Evolutionary conservation across 163 green algal species (phyloP).

Genomic region (Chloromonas sp.): DNA sequence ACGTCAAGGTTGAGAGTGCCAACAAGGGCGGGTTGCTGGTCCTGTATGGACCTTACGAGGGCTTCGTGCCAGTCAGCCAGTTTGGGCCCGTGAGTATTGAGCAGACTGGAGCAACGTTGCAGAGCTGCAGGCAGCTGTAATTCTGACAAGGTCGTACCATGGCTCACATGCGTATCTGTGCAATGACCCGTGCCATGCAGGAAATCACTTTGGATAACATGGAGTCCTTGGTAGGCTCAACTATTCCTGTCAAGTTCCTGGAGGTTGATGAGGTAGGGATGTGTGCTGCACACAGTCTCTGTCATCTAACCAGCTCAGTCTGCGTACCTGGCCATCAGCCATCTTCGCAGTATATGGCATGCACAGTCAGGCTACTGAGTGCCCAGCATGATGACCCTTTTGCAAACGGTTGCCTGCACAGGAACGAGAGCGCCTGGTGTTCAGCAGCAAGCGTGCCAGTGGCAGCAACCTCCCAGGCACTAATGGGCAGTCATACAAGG

Average conservation of each 20-base stretch:
- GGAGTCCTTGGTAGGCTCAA: constrained; percentile 73
- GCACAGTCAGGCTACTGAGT: neutral
- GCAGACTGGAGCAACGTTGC: too few relatives aligned
- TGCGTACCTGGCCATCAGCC: too few relatives aligned
- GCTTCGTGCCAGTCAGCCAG: constrained; percentile 89
- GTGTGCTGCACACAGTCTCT: neutral
- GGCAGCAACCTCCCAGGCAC: neutral
- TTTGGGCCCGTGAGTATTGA: constrained; percentile 46
- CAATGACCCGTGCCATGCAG: neutral
- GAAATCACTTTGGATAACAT: constrained; percentile 21
- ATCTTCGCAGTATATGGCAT: too few relatives aligned
- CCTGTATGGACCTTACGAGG: constrained; percentile 71
- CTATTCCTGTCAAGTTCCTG: constrained; percentile 84
- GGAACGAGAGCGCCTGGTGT: constrained; percentile 79
- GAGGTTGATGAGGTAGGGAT: constrained; percentile 81
- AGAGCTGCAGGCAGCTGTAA: neutral
- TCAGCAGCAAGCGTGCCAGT: constrained; percentile 55
- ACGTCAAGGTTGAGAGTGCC: constrained; percentile 40
- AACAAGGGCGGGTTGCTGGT: constrained; percentile 80
- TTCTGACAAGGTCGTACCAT: neutral
- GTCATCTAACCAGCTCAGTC: too few relatives aligned
- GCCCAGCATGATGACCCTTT: neutral
- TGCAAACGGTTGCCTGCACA: neutral
- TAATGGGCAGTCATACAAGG: neutral
- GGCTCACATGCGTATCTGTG: neutral